Conservation (phyloP, 2,329 filamentous ascomycete species). For the Talaromyces sp. region DNA sequence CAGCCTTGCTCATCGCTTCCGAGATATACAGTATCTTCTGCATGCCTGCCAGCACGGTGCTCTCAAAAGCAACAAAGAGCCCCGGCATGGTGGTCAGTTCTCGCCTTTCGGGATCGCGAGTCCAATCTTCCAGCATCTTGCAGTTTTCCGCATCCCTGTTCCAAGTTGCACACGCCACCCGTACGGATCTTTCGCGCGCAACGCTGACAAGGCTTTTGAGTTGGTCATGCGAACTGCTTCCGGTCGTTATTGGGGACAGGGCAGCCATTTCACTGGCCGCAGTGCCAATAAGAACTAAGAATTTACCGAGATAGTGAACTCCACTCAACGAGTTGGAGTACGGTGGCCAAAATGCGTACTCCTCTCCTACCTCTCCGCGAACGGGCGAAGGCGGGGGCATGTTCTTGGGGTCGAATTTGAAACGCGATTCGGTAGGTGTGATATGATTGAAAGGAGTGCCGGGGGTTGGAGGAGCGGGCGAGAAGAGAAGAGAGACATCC, state of each 20-base stretch:
- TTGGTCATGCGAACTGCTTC: constrained; percentile 59
- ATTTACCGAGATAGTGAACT: constrained; percentile 82
- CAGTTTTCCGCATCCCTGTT: constrained; percentile 89
- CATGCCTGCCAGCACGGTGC: constrained; percentile 74
- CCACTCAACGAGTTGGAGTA: constrained; percentile 87
- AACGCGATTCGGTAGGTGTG: constrained; percentile 64
- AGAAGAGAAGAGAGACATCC: constrained; percentile 82
- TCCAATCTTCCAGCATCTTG: constrained; percentile 92
- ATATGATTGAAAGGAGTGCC: constrained; percentile 57
- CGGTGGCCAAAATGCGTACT: constrained; percentile 93
- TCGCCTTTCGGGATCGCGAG: constrained; percentile 70
- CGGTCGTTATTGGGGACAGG: constrained; percentile 61
- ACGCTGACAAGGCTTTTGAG: constrained; percentile 71
- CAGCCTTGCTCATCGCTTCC: constrained; percentile 73
- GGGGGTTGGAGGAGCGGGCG: constrained; percentile 66
- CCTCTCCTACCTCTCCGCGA: constrained; percentile 82
- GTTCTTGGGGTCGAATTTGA: constrained; percentile 74
- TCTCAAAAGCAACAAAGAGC: constrained; percentile 81
- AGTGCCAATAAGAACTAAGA: constrained; percentile 76
- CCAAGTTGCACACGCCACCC: constrained; percentile 85
- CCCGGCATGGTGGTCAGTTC: constrained; percentile 90
- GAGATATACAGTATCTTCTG: constrained; percentile 94
- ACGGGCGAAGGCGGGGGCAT: constrained; percentile 72
- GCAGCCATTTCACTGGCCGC: constrained; percentile 82
- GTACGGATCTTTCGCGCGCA: constrained; percentile 78